Conservation (phyloP, 1,284 basidiomycete genomes). For the Pseudozyma pruni region DNA sequence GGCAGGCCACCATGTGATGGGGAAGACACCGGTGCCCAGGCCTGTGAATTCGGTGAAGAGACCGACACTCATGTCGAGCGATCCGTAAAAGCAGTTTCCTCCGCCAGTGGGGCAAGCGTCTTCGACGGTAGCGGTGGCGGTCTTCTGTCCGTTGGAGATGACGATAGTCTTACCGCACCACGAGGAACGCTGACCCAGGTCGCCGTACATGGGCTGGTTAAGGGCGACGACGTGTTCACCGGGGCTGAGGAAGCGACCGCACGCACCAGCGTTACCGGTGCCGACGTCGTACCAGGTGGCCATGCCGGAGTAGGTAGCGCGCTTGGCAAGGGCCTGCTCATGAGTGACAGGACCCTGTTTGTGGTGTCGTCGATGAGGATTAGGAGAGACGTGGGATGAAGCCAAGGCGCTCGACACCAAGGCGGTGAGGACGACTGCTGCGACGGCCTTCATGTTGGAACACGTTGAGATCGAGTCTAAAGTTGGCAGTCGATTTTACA, state of each 20-base stretch:
- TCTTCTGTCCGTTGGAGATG: conserved; percentile 55
- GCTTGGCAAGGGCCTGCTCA: conserved; percentile 39
- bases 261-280: conserved; percentile 59
- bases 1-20: conserved; percentile 60
- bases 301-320: conserved; percentile 47
- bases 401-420: conserved; percentile 35
- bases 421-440: conserved; percentile 29
- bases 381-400: conserved; percentile 19
- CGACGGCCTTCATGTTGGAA: conserved; percentile 30
- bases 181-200: conserved; percentile 39
- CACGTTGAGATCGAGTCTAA: not conserved
- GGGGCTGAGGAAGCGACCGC: conserved; percentile 47
- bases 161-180: conserved; percentile 60
- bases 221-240: conserved; percentile 58
- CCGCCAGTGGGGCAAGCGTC: conserved; percentile 61
- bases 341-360: conserved; percentile 20
- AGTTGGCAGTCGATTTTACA: not conserved
- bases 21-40: conserved; percentile 53
- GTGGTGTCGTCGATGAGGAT: conserved; percentile 34
- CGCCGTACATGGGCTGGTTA: conserved; percentile 61
- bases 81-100: conserved; percentile 56
- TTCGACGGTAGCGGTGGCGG: conserved; percentile 47
- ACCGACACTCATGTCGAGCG: conserved; percentile 61
- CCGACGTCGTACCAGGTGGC: conserved; percentile 63
- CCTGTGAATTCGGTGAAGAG: conserved; percentile 56